Evolutionary conservation across 176 grass and related monocot genomes (phyloP).

Genomic region (Carex kokanica): DNA sequence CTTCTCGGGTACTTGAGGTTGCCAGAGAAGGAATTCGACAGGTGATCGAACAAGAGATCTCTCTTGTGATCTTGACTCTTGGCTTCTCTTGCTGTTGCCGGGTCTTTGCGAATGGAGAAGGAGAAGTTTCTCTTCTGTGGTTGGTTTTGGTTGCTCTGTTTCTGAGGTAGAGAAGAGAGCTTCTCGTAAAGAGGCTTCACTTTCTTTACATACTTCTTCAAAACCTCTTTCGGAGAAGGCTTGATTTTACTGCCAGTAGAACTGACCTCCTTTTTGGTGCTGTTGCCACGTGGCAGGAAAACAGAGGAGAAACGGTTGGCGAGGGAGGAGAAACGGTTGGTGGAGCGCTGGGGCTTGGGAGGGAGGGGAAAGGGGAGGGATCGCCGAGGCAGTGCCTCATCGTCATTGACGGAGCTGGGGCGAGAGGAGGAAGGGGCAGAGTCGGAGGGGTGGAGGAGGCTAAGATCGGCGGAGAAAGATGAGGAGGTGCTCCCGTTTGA

Average conservation of each 20-base stretch:
- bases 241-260: constrained; percentile 42
- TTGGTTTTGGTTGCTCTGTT: constrained; percentile 33
- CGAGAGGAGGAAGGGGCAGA: constrained; percentile 72
- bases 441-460: constrained; percentile 49
- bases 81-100: constrained; percentile 1
- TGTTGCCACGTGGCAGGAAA: constrained; percentile 76
- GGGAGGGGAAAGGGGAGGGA: constrained; percentile 28
- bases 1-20: constrained; percentile 75
- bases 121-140: constrained; percentile 77
- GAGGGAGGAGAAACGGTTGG: constrained; percentile 63
- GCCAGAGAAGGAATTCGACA: constrained; percentile 87
- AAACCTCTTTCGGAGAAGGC: constrained; percentile 79
- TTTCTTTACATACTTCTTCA: constrained; percentile 97
- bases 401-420: constrained; percentile 84
- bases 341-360: constrained; percentile 44
- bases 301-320: constrained; percentile 94
- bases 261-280: constrained; percentile 25
- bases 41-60: constrained; percentile 21
- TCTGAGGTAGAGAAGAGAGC: constrained; percentile 69
- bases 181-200: constrained; percentile 96
- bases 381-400: constrained; percentile 44
- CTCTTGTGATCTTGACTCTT: constrained; percentile 9
- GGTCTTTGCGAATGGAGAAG: constrained; percentile 84
- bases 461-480: constrained; percentile 41
- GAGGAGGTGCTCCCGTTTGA: constrained; percentile 69